Evolutionary conservation across 257 asterid species (phyloP), one percentile per base, ranked within the genome.

Genomic region (Euphrasia confusa): DNA sequence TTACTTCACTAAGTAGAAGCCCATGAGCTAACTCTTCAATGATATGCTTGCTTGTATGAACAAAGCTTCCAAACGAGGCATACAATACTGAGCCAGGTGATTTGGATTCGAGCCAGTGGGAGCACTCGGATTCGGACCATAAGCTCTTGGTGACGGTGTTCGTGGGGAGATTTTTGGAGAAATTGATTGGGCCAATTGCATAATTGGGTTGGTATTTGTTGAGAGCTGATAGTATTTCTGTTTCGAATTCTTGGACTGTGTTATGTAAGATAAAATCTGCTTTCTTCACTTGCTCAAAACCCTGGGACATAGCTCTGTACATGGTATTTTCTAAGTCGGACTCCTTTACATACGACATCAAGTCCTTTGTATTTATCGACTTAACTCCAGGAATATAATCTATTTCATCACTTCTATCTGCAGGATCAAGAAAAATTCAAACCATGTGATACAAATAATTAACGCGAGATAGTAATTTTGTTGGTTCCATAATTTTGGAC

Each of bases 171-270:
- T 10, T 33, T 6, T 40, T 65, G 28, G 71, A 68, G 35, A 77
- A 82, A 24, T 78, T 77, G 32, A 69, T n/a, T 1, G 74, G 74
- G 54, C 74, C 74, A 18, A 69, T 13, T 9, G 74, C 68, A 10
- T 69, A 69, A 10, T 33, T 69, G 8, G 68, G 73, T 7, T 69
- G 68, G 68, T 61, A 40, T 30, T 69, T 28, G 42, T 54, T 44
- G 0, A 69, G 68, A 39, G 68, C 73, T 3, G 42, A 27, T 53
- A 69, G 13, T 7, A 50, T 61, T 3, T 69, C 58, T 1, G 58
- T 4, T 61, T 69, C 73, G 4, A 68, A 9, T 54, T 68, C 73
- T 0, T 53, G 12, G 18, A 68, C 68, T 15, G 73, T 68, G 63
- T 69, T 69, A 9, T 61, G 68, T 8, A 69, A 42, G 49, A 62